Percentiles rank a stretch among this genome's conserved stretches.
These are phyloP conservation scores for Tulasnella calospora DNA, from an alignment of 768 basidiomycete species.

Conservation along the genomic window DNA sequence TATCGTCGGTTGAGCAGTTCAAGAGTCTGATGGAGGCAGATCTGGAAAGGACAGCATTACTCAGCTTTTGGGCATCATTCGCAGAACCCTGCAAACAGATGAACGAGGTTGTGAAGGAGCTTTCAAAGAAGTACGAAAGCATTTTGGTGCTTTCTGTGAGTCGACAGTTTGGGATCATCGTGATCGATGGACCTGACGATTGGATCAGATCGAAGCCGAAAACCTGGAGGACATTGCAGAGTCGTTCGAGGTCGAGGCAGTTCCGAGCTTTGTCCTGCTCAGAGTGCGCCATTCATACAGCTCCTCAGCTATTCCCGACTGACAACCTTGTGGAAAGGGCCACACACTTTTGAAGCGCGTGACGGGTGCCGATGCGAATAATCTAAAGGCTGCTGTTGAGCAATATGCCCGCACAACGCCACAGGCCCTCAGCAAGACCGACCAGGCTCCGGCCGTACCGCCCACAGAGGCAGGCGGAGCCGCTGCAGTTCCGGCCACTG, in stretches of 20 bases:
- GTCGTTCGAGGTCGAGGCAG: constrained; percentile 85
- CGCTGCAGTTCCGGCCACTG: constrained; percentile 27
- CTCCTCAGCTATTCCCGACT: background rate
- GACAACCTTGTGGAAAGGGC: constrained; percentile 50
- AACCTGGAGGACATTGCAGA: constrained; percentile 76
- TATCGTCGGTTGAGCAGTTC: constrained; percentile 67
- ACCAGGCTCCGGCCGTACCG: constrained; percentile 39
- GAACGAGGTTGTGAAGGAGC: constrained; percentile 69
- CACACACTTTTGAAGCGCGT: constrained; percentile 78
- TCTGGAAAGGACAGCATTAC: constrained; percentile 72
- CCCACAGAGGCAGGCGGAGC: constrained; percentile 33
- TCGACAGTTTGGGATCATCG: background rate
- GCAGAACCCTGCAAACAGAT: constrained; percentile 87
- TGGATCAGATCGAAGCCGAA: constrained; percentile 73
- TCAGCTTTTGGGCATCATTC: constrained; percentile 93
- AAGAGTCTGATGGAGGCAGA: constrained; percentile 68
- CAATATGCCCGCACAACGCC: constrained; percentile 48
- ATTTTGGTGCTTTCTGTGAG: constrained; percentile 70
- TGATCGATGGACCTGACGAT: background rate
- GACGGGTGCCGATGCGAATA: constrained; percentile 69
- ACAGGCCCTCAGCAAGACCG: constrained; percentile 49
- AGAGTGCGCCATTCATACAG: constrained; percentile 47
- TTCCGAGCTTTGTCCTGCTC: constrained; percentile 79
- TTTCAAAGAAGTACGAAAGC: constrained; percentile 64
- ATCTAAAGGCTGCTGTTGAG: constrained; percentile 56